These are phyloP conservation scores for Ophiostoma piceae DNA, from an alignment of 2,329 filamentous ascomycete genomes.

Conservation along the genomic window DNA sequence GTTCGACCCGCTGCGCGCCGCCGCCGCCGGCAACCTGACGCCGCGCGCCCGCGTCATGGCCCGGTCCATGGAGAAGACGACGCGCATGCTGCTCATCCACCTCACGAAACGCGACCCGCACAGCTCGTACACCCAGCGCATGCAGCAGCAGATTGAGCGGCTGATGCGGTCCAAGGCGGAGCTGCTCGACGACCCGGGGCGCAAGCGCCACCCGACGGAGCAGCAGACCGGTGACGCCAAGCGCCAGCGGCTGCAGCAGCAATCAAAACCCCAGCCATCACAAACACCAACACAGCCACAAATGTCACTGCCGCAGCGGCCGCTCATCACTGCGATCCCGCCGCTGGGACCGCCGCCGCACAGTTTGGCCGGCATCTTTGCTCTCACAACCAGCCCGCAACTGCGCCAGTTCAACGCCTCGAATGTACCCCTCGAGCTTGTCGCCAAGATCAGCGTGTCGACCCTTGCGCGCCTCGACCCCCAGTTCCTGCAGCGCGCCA, in stretches of 20 bases:
- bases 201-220: conserved; percentile 68
- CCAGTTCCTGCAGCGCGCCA: conserved; percentile 63
- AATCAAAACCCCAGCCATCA: neutral
- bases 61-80: conserved; percentile 92
- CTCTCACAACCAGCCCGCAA: conserved; percentile 69
- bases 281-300: conserved; percentile 26
- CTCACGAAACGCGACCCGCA: conserved; percentile 76
- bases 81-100: conserved; percentile 75
- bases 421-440: conserved; percentile 66
- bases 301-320: neutral
- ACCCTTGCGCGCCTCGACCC: conserved; percentile 68
- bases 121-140: conserved; percentile 66
- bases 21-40: conserved; percentile 63
- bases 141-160: conserved; percentile 82
- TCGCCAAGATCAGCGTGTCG: conserved; percentile 75
- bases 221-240: conserved; percentile 77
- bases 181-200: conserved; percentile 68
- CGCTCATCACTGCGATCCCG: conserved; percentile 48
- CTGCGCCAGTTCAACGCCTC: conserved; percentile 79
- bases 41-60: conserved; percentile 75
- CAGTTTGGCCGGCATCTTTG: conserved; percentile 78
- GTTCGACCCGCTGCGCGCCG: conserved; percentile 85
- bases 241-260: conserved; percentile 62
- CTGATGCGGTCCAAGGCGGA: conserved; percentile 73
- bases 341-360: conserved; percentile 70